Conservation (phyloP, 495 filamentous ascomycete genomes). For the Penicillium argentinense region DNA sequence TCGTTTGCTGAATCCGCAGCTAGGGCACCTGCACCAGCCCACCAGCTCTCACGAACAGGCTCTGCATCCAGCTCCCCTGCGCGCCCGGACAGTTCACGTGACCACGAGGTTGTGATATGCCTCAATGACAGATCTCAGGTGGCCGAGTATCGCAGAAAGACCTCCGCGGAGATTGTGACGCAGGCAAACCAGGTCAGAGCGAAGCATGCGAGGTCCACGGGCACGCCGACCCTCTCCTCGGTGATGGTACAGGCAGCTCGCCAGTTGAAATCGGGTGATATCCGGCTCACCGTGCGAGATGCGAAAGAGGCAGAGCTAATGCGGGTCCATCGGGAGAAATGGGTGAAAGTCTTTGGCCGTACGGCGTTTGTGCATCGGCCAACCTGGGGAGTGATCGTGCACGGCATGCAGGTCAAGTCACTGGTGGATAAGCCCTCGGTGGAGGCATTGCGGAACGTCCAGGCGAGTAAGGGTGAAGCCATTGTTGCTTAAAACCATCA, state of each 20-base stretch:
- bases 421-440: neutral
- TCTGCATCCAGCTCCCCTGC: neutral
- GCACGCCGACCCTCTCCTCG: neutral
- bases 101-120: neutral
- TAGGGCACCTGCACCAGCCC: neutral
- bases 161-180: neutral
- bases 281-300: neutral
- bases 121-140: neutral
- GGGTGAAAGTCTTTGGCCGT: neutral
- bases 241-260: neutral
- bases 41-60: neutral
- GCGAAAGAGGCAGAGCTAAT: neutral
- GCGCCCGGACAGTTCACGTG: neutral
- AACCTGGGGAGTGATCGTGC: neutral
- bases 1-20: neutral
- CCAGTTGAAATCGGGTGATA: conserved; percentile 1
- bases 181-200: neutral
- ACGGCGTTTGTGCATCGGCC: neutral
- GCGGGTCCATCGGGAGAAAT: neutral
- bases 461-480: neutral
- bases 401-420: neutral
- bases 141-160: neutral
- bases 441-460: neutral
- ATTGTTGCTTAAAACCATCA: neutral
- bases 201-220: too few species aligned